A percentile compares a stretch with the other conserved stretches of the same genome.
Evolutionary conservation across 2,329 filamentous ascomycete species (phyloP).

Genomic region (Sporothrix brunneoviolacea): DNA sequence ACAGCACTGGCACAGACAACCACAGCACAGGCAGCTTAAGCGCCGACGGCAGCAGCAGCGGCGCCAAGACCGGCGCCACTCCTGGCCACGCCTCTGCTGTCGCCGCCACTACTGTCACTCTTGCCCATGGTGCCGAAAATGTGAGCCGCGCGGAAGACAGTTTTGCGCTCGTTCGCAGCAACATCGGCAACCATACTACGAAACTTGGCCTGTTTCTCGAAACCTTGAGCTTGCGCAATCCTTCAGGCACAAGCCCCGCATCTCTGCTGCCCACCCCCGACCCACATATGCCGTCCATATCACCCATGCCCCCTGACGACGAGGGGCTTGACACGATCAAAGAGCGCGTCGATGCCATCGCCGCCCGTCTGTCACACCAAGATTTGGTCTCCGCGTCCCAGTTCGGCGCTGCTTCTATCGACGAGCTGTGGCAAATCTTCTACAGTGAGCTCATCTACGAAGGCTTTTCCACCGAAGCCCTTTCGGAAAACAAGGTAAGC

Average conservation of each 20-base stretch:
- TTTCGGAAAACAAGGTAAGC: constrained; percentile 51
- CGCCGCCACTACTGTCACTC: neutral
- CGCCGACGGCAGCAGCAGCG: neutral
- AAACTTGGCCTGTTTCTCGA: constrained; percentile 49
- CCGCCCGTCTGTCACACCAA: constrained; percentile 42
- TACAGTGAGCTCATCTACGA: constrained; percentile 50
- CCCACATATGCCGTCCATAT: constrained; percentile 9
- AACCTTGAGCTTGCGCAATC: constrained; percentile 37
- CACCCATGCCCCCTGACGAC: constrained; percentile 27
- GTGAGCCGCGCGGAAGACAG: constrained; percentile 33
- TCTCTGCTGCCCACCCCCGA: constrained; percentile 14
- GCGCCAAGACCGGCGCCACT: constrained; percentile 13
- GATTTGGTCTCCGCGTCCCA: constrained; percentile 18
- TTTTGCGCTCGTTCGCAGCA: constrained; percentile 37
- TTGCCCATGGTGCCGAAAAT: neutral
- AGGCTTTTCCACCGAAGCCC: constrained; percentile 49
- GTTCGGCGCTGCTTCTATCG: constrained; percentile 26
- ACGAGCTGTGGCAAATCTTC: constrained; percentile 53
- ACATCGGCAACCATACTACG: constrained; percentile 45
- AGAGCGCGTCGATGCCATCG: constrained; percentile 54
- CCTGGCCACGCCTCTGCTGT: constrained; percentile 16
- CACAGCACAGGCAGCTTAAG: constrained; percentile 7
- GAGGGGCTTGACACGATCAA: constrained; percentile 47
- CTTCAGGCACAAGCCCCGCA: constrained; percentile 26
- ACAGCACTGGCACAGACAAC: constrained; percentile 22